These are phyloP conservation scores for Puya raimondii DNA, from an alignment of 176 grass and related monocot genomes.

Conservation along the genomic window DNA sequence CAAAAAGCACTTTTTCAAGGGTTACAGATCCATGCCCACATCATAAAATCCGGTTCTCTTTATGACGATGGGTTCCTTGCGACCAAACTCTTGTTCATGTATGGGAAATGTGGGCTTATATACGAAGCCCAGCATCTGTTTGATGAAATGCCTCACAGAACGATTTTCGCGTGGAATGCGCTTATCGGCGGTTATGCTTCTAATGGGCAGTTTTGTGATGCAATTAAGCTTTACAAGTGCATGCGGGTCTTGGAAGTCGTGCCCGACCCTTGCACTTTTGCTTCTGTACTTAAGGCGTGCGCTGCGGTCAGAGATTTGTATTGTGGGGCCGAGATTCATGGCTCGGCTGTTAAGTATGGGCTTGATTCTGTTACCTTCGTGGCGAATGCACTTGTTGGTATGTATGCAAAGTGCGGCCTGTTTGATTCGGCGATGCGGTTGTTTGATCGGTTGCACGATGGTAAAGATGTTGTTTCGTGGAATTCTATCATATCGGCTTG, in stretches of 20 bases:
- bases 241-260: conserved; percentile 32
- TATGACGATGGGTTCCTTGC: conserved; percentile 39
- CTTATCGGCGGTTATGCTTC: conserved; percentile 66
- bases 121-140: conserved; percentile 49
- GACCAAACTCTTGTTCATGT: conserved; percentile 84
- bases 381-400: conserved; percentile 66
- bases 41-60: conserved; percentile 28
- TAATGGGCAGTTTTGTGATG: conserved; percentile 17
- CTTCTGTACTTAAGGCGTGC: conserved; percentile 70
- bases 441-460: conserved; percentile 41
- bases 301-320: conserved; percentile 21
- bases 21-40: conserved; percentile 52
- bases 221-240: conserved; percentile 29
- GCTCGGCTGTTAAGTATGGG: conserved; percentile 39
- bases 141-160: conserved; percentile 54
- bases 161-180: conserved; percentile 85
- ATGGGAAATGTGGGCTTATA: conserved; percentile 55
- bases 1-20: conserved; percentile 36
- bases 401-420: conserved; percentile 69
- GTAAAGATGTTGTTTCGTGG: conserved; percentile 64
- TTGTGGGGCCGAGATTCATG: conserved; percentile 50
- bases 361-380: conserved; percentile 46
- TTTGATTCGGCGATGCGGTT: conserved; percentile 51
- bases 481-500: conserved; percentile 70
- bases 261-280: conserved; percentile 72